Evolutionary conservation across 2,329 filamentous ascomycete species (phyloP).

Genomic region (Colletotrichum sp.): DNA sequence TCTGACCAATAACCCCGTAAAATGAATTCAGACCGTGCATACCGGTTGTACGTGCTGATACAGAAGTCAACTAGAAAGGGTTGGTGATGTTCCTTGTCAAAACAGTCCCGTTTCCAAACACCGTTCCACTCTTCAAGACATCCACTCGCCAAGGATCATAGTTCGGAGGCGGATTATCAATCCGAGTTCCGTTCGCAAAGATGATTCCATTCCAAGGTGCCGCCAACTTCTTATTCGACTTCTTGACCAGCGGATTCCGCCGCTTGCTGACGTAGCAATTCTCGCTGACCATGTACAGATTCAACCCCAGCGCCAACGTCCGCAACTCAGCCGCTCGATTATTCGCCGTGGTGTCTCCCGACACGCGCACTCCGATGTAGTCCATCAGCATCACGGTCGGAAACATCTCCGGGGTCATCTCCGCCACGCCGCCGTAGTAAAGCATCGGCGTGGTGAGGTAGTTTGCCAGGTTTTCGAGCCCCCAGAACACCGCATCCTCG

Average conservation of each 20-base stretch:
- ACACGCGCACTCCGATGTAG: constrained; percentile 34
- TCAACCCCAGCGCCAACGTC: constrained; percentile 32
- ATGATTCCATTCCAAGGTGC: constrained; percentile 32
- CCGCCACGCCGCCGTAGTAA: constrained; percentile 36
- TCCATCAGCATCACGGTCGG: constrained; percentile 36
- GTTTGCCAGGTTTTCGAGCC: constrained; percentile 32
- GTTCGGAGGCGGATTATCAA: constrained; percentile 25
- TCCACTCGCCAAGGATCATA: constrained; percentile 24
- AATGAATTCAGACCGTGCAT: no score
- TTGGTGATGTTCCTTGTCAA: constrained; percentile 25
- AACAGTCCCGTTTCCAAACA: constrained; percentile 28
- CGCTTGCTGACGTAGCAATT: constrained; percentile 31
- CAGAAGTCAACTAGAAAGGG: neutral
- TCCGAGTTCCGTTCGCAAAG: constrained; percentile 33
- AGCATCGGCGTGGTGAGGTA: constrained; percentile 36
- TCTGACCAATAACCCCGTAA: no score
- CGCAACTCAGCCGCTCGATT: constrained; percentile 35
- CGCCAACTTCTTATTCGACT: neutral
- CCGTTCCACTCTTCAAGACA: constrained; percentile 29
- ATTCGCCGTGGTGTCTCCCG: constrained; percentile 27
- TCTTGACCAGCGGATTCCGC: constrained; percentile 27
- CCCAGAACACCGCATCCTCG: constrained; percentile 25
- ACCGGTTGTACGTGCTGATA: no score
- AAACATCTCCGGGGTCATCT: constrained; percentile 30
- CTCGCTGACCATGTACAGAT: constrained; percentile 36